A percentile compares a stretch with the other conserved stretches of the same genome.
These are phyloP conservation scores for Globisporangium paroecandrum DNA, from an alignment of 352 stramenopile genomes.

Conservation along the genomic window DNA sequence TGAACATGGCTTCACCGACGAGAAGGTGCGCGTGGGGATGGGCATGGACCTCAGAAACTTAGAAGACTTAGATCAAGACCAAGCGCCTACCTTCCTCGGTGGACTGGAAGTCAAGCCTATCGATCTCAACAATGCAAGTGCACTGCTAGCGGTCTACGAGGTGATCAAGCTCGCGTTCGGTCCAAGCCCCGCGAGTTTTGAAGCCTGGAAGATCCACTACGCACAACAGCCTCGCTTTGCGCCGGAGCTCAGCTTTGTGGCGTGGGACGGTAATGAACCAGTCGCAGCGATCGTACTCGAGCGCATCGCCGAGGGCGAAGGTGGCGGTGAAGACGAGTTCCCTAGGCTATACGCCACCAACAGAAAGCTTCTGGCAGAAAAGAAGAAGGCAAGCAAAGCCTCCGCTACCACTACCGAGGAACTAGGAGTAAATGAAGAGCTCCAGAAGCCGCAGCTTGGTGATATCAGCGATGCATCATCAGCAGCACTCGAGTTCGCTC, in stretches of 20 bases:
- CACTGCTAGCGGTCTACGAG: slow-evolving; percentile 5
- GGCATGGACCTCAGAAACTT: background rate
- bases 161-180: slow-evolving; percentile 18
- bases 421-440: background rate
- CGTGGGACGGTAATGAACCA: background rate
- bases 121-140: slow-evolving; percentile 1
- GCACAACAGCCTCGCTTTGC: slow-evolving; percentile 18
- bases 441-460: background rate
- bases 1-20: background rate
- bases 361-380: background rate
- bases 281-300: background rate
- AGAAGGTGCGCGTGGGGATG: slow-evolving; percentile 5
- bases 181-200: slow-evolving; percentile 4
- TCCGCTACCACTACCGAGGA: background rate
- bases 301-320: slow-evolving; percentile 8
- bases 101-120: slow-evolving; percentile 3
- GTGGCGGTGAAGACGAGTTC: background rate
- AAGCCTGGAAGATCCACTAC: slow-evolving; percentile 21
- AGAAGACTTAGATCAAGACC: background rate
- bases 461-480: background rate
- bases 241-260: slow-evolving; percentile 15
- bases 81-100: background rate
- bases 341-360: background rate
- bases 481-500: background rate
- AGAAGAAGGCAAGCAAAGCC: background rate